Evolutionary conservation across 257 asterid species (phyloP).

Genomic region (Nicotiana benthamiana): DNA sequence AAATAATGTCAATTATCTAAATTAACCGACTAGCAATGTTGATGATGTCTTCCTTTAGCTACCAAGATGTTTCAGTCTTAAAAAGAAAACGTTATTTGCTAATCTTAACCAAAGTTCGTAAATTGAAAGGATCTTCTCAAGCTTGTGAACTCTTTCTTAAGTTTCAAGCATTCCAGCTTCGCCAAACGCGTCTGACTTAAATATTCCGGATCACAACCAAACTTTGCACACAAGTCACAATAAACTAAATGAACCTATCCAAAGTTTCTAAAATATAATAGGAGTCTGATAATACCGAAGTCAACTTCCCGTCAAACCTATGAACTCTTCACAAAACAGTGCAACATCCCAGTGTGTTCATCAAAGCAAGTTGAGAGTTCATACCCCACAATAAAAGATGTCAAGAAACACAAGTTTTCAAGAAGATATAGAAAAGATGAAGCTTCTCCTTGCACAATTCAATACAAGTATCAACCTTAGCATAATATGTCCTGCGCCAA

Average conservation of each 20-base stretch:
- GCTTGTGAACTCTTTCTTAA: background rate
- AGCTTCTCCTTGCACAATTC: background rate
- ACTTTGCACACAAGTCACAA: too few relatives aligned
- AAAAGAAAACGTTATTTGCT: too few relatives aligned
- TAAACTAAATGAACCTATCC: too few relatives aligned
- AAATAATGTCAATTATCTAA: background rate
- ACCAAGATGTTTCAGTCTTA: too few relatives aligned
- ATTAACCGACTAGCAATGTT: background rate
- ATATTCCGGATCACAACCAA: too few relatives aligned
- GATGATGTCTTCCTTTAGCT: too few relatives aligned
- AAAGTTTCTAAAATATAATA: too few relatives aligned
- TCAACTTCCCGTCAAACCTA: too few relatives aligned
- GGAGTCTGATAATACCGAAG: background rate
- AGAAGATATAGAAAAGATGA: background rate
- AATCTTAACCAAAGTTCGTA: background rate
- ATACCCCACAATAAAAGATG: background rate
- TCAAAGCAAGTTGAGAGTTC: background rate
- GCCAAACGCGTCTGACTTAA: too few relatives aligned
- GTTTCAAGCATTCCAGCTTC: too few relatives aligned
- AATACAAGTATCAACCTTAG: slow-evolving; percentile 8
- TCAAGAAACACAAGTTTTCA: background rate
- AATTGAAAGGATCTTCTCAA: background rate
- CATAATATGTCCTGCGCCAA: slow-evolving; percentile 13
- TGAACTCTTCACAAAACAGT: background rate
- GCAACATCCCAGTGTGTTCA: background rate